Base-by-base conservation (phyloP, 2,329 filamentous ascomycete genomes). In the Periconia sp. region DNA sequence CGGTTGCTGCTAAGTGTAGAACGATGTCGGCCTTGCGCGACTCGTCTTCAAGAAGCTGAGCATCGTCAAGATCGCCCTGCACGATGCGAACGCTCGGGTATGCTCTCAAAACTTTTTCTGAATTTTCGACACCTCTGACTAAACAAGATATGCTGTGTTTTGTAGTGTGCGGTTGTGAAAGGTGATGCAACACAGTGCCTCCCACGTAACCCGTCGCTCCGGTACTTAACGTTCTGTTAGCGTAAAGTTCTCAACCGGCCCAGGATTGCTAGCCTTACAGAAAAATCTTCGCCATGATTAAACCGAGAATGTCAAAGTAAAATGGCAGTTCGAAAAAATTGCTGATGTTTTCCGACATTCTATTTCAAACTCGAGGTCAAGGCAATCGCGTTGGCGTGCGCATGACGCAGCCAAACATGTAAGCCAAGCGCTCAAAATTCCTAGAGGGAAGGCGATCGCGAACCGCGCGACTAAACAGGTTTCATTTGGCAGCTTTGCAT, bases 181-280 rank as follows among this genome's bases (percentile, higher is more conserved):
- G 17, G 10, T 17, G 37, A 26, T 42, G 18, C 19, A 46, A 19
- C 6, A 38, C 32, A 22, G 36, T 34, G 4, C 43, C 43, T 6
- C 43, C 43, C 8, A 46, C 11, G 33, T 37, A 46, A 13, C 43
- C 43, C 12, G 38, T 46, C n/a, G 38, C 43, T 9, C 43, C 43
- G 12, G 43, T 46, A 8, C 43, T 46, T 18, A 6, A 30, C 19
- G 12, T 32, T 17, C 8, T n/a, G 18, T 36, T 23, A 26, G 22
- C 17, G 18, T 23, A n/a, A n/a, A n/a, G n/a, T 22, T 4, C 5
- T 25, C 18, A 10, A 17, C 13, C 15, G 26, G 18, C 8, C 11
- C 9, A 13, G 8, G 6, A 7, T 3, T 15, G 25, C n/a, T 16
- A 15, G 15, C 3, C 17, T 41, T 43, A 43, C 43, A 47, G 18